Conservation (phyloP, 2,329 filamentous ascomycete genomes). For the Ceratocystis colombiana region DNA sequence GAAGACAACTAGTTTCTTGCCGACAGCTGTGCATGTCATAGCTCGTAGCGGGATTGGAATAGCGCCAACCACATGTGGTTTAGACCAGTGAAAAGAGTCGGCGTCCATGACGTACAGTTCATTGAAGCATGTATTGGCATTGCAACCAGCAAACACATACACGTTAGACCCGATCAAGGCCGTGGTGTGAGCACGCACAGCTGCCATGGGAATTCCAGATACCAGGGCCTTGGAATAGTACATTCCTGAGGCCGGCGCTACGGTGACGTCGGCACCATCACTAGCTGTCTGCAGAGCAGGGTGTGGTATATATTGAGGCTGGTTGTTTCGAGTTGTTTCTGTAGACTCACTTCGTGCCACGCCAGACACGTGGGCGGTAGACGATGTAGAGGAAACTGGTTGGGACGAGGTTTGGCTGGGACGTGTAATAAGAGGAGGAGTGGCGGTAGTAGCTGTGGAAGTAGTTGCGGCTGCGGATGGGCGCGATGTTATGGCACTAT, state of each 20-base stretch:
- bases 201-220: conserved; percentile 52
- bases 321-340: conserved; percentile 27
- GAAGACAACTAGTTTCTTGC: conserved; percentile 60
- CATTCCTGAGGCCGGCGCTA: conserved; percentile 59
- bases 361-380: conserved; percentile 28
- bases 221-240: conserved; percentile 59
- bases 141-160: conserved; percentile 60
- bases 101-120: conserved; percentile 59
- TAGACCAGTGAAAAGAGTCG: conserved; percentile 60
- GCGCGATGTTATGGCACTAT: conserved; percentile 41
- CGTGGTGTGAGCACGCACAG: conserved; percentile 56
- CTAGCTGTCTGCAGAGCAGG: conserved; percentile 48
- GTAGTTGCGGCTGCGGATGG: conserved; percentile 27
- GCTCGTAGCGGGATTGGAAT: conserved; percentile 55
- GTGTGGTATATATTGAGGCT: conserved; percentile 37
- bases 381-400: conserved; percentile 8
- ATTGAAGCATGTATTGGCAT: conserved; percentile 57
- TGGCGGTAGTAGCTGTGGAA: neutral
- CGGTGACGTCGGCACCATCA: conserved; percentile 49
- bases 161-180: conserved; percentile 57
- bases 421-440: conserved; percentile 17
- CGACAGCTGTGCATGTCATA: conserved; percentile 62
- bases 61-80: conserved; percentile 54
- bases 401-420: conserved; percentile 19
- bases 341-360: conserved; percentile 24